These are phyloP conservation scores for Porogramme epimiltina DNA, from an alignment of 1,284 basidiomycete genomes.

Conservation along the genomic window DNA sequence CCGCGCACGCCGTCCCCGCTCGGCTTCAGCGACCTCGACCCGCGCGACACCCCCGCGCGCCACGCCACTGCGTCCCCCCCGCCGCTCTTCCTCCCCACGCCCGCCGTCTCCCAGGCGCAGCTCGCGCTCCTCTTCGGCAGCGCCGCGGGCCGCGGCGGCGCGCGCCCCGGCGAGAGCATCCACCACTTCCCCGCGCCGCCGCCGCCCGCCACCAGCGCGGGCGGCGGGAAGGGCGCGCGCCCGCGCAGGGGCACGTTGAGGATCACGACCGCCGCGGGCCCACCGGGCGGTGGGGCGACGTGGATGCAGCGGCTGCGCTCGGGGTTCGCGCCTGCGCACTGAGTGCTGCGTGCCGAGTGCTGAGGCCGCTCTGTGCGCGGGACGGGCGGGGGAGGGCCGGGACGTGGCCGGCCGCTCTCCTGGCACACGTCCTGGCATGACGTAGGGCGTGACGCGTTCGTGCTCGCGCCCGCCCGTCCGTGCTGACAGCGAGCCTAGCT, in stretches of 20 bases:
- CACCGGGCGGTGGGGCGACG: neutral
- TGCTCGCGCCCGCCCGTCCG: too few species aligned
- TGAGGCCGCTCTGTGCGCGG: too few species aligned
- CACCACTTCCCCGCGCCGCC: conserved; percentile 13
- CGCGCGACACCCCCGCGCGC: neutral
- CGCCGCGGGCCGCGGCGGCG: neutral
- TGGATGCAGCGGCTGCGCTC: conserved; percentile 3
- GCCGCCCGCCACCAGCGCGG: neutral
- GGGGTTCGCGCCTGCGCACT: neutral
- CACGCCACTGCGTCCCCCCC: conserved; percentile 11
- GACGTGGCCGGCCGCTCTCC: too few species aligned
- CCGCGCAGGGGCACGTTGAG: conserved; percentile 1
- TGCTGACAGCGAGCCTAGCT: too few species aligned
- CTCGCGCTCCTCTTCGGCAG: conserved; percentile 17
- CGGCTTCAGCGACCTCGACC: neutral
- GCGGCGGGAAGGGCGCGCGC: neutral
- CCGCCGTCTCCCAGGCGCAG: conserved; percentile 17
- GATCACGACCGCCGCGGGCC: neutral
- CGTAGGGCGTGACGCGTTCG: too few species aligned
- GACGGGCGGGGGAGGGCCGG: too few species aligned
- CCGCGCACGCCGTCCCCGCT: neutral
- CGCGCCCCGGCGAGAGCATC: conserved; percentile 12
- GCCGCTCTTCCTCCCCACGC: conserved; percentile 12
- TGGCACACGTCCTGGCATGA: too few species aligned
- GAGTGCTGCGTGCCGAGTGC: neutral